Evolutionary conservation across 225 moss, liverwort and hornwort species (phyloP).

Genomic region (Sphagnum tenellum): DNA sequence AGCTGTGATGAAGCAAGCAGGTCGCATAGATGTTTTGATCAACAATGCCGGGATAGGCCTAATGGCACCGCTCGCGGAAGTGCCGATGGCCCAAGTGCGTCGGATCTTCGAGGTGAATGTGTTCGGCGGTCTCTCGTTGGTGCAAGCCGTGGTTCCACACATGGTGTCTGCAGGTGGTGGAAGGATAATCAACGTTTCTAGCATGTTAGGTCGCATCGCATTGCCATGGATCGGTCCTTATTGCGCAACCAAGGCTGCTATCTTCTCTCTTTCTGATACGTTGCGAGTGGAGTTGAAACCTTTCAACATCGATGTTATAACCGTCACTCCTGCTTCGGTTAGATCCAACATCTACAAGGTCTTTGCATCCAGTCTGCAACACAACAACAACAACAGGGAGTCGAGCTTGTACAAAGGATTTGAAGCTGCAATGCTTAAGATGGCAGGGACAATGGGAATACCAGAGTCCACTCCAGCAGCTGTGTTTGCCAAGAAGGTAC

Average conservation of each 20-base stretch:
- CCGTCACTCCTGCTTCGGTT: conserved; percentile 10
- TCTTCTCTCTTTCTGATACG: conserved; percentile 12
- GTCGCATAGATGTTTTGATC: conserved; percentile 8
- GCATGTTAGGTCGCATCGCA: conserved; percentile 7
- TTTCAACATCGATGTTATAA: conserved; percentile 7
- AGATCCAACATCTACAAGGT: conserved; percentile 7
- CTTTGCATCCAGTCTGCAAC: too few relatives aligned
- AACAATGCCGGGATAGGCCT: conserved; percentile 11
- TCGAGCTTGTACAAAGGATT: too few relatives aligned
- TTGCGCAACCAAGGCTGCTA: conserved; percentile 10
- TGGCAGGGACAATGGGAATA: too few relatives aligned
- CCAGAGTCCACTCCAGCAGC: too few relatives aligned
- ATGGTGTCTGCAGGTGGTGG: conserved; percentile 8
- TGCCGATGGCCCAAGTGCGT: conserved; percentile 1
- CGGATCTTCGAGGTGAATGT: conserved; percentile 10
- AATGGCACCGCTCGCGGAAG: conserved; percentile 7
- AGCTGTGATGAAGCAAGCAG: background rate
- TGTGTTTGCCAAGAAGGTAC: too few relatives aligned
- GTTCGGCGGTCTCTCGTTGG: conserved; percentile 5
- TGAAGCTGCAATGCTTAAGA: too few relatives aligned
- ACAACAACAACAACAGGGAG: too few relatives aligned
- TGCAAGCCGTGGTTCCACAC: conserved; percentile 11
- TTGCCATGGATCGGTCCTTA: conserved; percentile 13
- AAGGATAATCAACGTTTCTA: conserved; percentile 13
- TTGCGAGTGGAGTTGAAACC: conserved; percentile 13